These are phyloP conservation scores for Leptographium radiaticola DNA, from an alignment of 2,329 filamentous ascomycete species.

Conservation along the genomic window DNA sequence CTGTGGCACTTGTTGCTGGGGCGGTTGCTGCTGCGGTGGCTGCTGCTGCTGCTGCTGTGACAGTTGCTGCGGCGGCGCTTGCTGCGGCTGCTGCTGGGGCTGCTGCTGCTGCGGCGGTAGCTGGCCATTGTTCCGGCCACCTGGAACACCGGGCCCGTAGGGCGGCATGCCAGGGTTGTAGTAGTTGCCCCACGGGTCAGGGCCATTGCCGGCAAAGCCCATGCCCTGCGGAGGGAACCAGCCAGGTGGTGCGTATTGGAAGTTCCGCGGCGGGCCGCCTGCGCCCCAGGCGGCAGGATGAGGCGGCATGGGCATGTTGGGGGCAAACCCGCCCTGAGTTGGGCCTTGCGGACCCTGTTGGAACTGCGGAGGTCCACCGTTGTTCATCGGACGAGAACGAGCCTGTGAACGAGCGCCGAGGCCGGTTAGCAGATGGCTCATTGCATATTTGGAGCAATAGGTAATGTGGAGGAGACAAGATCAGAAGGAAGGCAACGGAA, in stretches of 20 bases:
- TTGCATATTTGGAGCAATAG: background rate
- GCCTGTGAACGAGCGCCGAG: slow-evolving; percentile 16
- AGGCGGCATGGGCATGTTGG: slow-evolving; percentile 18
- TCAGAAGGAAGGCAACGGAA: slow-evolving; percentile 99
- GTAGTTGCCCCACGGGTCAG: slow-evolving; percentile 43
- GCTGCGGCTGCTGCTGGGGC: slow-evolving; percentile 11
- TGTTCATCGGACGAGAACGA: slow-evolving; percentile 20
- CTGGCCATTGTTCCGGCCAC: slow-evolving; percentile 17
- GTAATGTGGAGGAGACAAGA: slow-evolving; percentile 16
- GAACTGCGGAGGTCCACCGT: slow-evolving; percentile 20
- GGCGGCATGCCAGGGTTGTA: slow-evolving; percentile 41
- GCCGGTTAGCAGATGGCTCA: background rate
- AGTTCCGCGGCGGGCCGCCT: slow-evolving; percentile 19
- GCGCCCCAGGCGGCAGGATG: slow-evolving; percentile 15
- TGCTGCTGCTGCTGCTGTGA: background rate
- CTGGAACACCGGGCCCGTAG: slow-evolving; percentile 14
- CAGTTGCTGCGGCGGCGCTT: slow-evolving; percentile 13
- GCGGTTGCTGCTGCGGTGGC: slow-evolving; percentile 13
- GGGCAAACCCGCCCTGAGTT: slow-evolving; percentile 15
- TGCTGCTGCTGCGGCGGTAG: slow-evolving; percentile 10
- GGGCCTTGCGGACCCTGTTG: slow-evolving; percentile 11
- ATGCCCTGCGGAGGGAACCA: slow-evolving; percentile 64
- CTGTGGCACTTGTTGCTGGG: slow-evolving; percentile 17
- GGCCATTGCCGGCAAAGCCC: slow-evolving; percentile 54
- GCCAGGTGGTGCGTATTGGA: slow-evolving; percentile 65